phyloP scores from a whole-genome alignment of 441 rosid species.

The Omphalea diandra region DNA sequence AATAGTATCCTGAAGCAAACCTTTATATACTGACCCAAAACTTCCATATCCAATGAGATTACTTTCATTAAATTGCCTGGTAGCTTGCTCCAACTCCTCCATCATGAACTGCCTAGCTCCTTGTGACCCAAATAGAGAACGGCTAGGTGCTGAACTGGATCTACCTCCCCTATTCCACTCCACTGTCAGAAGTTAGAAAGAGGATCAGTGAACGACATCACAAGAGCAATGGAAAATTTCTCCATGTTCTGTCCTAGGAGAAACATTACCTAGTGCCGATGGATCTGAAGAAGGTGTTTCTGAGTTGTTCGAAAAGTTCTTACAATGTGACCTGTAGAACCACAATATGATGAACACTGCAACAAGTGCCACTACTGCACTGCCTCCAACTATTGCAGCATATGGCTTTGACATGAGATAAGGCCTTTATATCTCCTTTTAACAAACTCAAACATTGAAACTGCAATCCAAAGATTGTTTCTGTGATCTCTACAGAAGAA shows the following conservation, averaged over 20 bases:
- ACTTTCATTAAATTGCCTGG: conserved; percentile 46
- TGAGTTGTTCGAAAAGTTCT: conserved; percentile 29
- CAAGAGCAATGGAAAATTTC: not conserved
- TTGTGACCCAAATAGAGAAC: conserved; percentile 26
- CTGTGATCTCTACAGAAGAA: not conserved
- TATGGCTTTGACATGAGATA: conserved; percentile 34
- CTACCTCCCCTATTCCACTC: conserved; percentile 44
- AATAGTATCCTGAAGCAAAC: conserved; percentile 43
- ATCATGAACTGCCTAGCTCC: conserved; percentile 39
- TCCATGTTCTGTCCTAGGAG: not conserved
- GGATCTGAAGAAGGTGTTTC: conserved; percentile 54
- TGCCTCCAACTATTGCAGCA: conserved; percentile 34
- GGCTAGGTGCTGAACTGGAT: conserved; percentile 36
- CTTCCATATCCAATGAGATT: conserved; percentile 58
- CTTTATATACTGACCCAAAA: conserved; percentile 53
- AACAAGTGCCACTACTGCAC: conserved; percentile 35
- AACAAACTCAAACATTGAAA: conserved; percentile 37
- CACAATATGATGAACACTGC: conserved; percentile 36
- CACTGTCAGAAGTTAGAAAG: conserved; percentile 28
- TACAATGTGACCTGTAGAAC: conserved; percentile 42
- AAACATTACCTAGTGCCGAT: conserved; percentile 42
- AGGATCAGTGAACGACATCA: conserved; percentile 5
- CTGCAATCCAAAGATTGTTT: no score
- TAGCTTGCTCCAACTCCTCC: conserved; percentile 60
- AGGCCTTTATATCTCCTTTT: conserved; percentile 22